Conservation (phyloP, 2,329 filamentous ascomycete genomes). For the Alternaria tenuissima region DNA sequence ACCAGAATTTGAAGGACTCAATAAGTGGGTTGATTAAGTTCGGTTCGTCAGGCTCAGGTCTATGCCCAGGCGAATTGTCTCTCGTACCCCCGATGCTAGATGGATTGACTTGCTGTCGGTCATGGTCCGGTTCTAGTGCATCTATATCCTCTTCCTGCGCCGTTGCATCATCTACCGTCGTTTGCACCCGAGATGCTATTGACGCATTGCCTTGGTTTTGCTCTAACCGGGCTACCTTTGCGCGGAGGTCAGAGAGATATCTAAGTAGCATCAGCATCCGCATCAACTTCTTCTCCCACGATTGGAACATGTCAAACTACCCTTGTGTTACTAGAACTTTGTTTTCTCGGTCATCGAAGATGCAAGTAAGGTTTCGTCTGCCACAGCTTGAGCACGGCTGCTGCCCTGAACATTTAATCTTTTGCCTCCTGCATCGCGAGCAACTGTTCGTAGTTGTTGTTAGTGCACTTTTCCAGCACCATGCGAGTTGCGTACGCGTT, state of each 20-base stretch:
- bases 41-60: slow-evolving; percentile 26
- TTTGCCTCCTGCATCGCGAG: slow-evolving; percentile 41
- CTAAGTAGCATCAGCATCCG: slow-evolving; percentile 16
- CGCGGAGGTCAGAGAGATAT: slow-evolving; percentile 39
- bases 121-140: background rate
- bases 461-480: background rate
- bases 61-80: slow-evolving; percentile 30
- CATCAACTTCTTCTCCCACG: background rate
- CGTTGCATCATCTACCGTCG: slow-evolving; percentile 6
- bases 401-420: slow-evolving; percentile 45
- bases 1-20: slow-evolving; percentile 35
- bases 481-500: slow-evolving; percentile 24
- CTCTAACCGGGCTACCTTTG: slow-evolving; percentile 32
- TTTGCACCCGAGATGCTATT: background rate
- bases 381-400: slow-evolving; percentile 41
- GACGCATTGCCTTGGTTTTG: slow-evolving; percentile 7
- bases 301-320: slow-evolving; percentile 12
- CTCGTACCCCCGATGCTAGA: slow-evolving; percentile 27
- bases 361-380: slow-evolving; percentile 36
- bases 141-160: slow-evolving; percentile 5
- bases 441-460: slow-evolving; percentile 25
- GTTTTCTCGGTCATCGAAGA: slow-evolving; percentile 45
- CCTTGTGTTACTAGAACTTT: slow-evolving; percentile 42
- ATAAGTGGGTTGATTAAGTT: slow-evolving; percentile 38
- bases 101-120: slow-evolving; percentile 7